These are phyloP conservation scores for Neolentinus lepideus DNA, from an alignment of 1,284 basidiomycete species.

Conservation along the genomic window DNA sequence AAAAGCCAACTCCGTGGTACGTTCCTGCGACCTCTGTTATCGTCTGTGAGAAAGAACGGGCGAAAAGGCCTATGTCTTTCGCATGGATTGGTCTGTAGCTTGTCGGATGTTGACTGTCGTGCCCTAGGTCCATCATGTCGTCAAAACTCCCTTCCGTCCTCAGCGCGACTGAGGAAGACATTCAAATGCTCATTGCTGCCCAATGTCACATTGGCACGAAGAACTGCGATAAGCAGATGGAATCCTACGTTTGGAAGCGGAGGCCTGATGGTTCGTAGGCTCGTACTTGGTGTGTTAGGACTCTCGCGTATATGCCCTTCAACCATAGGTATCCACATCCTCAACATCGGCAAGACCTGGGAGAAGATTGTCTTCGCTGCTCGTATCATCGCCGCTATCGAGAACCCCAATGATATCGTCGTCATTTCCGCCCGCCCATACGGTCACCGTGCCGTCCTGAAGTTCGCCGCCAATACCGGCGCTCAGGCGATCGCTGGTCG, in stretches of 20 bases:
- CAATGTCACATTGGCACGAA: conserved; percentile 97
- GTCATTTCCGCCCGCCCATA: conserved; percentile 98
- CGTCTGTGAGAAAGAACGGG: conserved; percentile 20
- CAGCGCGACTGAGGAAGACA: conserved; percentile 95
- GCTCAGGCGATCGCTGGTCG: conserved; percentile 98
- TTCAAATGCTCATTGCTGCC: conserved; percentile 90
- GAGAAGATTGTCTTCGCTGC: conserved; percentile 97
- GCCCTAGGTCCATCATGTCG: conserved; percentile 41
- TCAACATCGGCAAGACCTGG: conserved; percentile 99
- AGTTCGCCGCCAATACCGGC: conserved; percentile 96
- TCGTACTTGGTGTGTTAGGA: neutral
- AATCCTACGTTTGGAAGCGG: conserved; percentile 96
- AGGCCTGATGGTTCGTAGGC: conserved; percentile 78
- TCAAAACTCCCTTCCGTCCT: conserved; percentile 93
- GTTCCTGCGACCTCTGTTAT: conserved; percentile 13
- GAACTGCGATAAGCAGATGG: conserved; percentile 99
- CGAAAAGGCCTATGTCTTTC: conserved; percentile 15
- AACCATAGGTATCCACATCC: conserved; percentile 79
- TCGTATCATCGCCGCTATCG: conserved; percentile 89
- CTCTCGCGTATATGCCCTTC: neutral
- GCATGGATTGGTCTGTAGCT: conserved; percentile 18
- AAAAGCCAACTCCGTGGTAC: conserved; percentile 26
- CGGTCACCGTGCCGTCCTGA: conserved; percentile 98
- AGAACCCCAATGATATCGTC: conserved; percentile 97
- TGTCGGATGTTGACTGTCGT: conserved; percentile 25